Base-by-base conservation (phyloP, 176 grass and related monocot species). In the Oryza australiensis region DNA sequence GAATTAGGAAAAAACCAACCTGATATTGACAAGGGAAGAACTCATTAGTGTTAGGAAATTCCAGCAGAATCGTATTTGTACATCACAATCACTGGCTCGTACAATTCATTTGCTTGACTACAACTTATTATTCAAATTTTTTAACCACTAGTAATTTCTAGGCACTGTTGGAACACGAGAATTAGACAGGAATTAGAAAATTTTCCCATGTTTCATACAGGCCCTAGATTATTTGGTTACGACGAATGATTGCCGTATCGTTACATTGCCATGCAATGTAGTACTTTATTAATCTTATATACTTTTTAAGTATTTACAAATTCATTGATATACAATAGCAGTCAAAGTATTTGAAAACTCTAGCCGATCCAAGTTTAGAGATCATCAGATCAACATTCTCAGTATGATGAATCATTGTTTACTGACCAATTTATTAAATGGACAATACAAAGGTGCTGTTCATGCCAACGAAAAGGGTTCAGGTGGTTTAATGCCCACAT, bases 1-100 rank as follows among this genome's bases (percentile, higher is more conserved):
- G 90, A 74, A 92, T 37, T 34, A 95, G 87, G 64, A 95, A 95
- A 88, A 92, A 95, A 4, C 93, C 93, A 87, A 90, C 93, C 93
- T 95, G 87, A 76, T 60, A 82, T 82, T 28, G 28, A 20, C 67
- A 40, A 55, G 62, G 26, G 45, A 77, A 15, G 12, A 69, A 18
- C 12, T 66, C 14, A 45, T 16, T 34, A 53, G 27, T 64, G 20
- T 55, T 55, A 55, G 18, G 7, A 55, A 22, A 22, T 55, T 55
- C 32, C 14, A 72, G n/a, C 45, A 65, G 22, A 33, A n/a, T 33
- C 53, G 1, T 35, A 68, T 33, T 20, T 49, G 30, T 70, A 12
- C 55, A 11, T 23, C 29, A 72, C 38, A 37, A 66, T 79, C 5
- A 24, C 22, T 34, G 15, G 45, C 22, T 27, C 27, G 43, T 70